Conservation (phyloP, 345 rosid species). For the Lepidium didymum region DNA sequence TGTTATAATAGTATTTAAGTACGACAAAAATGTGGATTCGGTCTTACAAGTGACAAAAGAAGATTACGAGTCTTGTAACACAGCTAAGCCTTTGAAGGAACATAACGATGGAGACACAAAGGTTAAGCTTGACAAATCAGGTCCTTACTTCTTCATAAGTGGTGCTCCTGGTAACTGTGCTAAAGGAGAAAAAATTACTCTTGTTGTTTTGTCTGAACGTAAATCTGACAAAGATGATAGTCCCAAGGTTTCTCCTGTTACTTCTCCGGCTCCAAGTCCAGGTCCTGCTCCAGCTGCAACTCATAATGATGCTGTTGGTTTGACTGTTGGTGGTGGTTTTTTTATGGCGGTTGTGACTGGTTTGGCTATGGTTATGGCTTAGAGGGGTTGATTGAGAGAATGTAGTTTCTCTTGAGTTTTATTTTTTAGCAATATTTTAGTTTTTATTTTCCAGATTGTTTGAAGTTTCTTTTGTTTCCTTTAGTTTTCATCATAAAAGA, state of each 20-base stretch:
- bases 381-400: not conserved
- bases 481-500: not conserved
- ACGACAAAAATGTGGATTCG: conserved; percentile 40
- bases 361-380: conserved; percentile 18
- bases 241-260: conserved; percentile 7
- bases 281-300: conserved; percentile 3
- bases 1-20: conserved; percentile 36
- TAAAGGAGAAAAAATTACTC: conserved; percentile 42
- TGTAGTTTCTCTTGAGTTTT: not conserved
- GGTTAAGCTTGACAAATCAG: conserved; percentile 35
- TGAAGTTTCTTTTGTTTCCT: not conserved
- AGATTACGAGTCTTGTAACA: conserved; percentile 39
- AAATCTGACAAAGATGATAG: not conserved
- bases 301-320: conserved; percentile 3
- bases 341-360: not conserved
- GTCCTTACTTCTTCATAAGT: conserved; percentile 53
- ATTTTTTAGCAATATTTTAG: not conserved
- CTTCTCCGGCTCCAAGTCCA: not conserved
- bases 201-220: conserved; percentile 42
- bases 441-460: not conserved
- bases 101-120: conserved; percentile 42
- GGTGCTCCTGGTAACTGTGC: conserved; percentile 44
- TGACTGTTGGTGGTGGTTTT: not conserved
- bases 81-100: conserved; percentile 32
- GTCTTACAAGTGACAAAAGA: conserved; percentile 46